Conservation (phyloP, 2,329 filamentous ascomycete genomes). For the Emmonsia crescens region DNA sequence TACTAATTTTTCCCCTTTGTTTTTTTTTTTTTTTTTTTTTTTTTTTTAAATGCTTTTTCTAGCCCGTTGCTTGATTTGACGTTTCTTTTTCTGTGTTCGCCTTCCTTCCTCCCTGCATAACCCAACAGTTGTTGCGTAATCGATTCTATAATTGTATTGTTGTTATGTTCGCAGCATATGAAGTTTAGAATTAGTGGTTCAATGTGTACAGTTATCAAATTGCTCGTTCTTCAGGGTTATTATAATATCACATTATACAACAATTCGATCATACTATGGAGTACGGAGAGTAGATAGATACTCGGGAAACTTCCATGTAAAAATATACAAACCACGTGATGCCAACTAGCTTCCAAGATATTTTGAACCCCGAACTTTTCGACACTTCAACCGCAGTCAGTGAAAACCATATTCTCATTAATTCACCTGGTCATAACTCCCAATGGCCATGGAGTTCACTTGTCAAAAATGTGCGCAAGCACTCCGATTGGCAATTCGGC, state of each 20-base stretch:
- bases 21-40: not conserved
- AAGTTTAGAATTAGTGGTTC: not conserved
- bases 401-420: not conserved
- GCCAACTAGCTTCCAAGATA: not conserved
- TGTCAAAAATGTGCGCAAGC: slow-evolving; percentile 31
- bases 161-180: not conserved
- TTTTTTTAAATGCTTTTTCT: not conserved
- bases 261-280: not conserved
- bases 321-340: slow-evolving; percentile 1
- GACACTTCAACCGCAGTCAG: not conserved
- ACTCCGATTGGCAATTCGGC: slow-evolving; percentile 22
- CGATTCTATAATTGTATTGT: not conserved
- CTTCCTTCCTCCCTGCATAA: too few relatives aligned
- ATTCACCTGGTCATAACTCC: not conserved
- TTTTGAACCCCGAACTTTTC: not conserved
- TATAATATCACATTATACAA: not conserved
- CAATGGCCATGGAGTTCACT: slow-evolving; percentile 32
- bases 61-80: not conserved
- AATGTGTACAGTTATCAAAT: not conserved
- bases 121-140: too few relatives aligned
- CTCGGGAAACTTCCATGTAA: too few relatives aligned
- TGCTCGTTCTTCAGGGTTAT: not conserved
- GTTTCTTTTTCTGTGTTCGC: not conserved
- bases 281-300: too few relatives aligned
- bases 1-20: not conserved